Evolutionary conservation across 176 grass and related monocot species (phyloP).

Genomic region (Themeda triandra): DNA sequence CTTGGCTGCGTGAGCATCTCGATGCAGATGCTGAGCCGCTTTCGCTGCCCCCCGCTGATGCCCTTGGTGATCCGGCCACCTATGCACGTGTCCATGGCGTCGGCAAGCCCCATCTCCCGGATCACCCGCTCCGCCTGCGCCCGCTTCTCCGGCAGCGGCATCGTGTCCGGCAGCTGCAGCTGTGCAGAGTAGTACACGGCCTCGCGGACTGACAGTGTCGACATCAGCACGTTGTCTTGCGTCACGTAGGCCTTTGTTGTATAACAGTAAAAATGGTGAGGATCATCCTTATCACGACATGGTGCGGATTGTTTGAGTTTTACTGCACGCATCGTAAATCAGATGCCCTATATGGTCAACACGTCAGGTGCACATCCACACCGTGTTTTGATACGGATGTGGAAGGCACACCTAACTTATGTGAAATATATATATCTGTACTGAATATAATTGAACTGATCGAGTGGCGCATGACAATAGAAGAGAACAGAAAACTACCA

Average conservation of each 20-base stretch:
- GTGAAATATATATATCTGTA: too few relatives aligned
- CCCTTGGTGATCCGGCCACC: slow-evolving; percentile 51
- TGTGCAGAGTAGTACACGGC: slow-evolving; percentile 58
- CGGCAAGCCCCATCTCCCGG: slow-evolving; percentile 55
- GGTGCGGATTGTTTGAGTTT: too few relatives aligned
- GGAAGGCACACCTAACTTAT: too few relatives aligned
- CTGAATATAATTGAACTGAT: too few relatives aligned
- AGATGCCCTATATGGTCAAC: too few relatives aligned
- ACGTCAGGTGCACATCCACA: too few relatives aligned
- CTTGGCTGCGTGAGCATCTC: slow-evolving; percentile 57
- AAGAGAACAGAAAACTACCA: too few relatives aligned
- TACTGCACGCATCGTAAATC: too few relatives aligned
- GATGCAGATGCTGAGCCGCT: slow-evolving; percentile 58
- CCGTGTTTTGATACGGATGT: too few relatives aligned
- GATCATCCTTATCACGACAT: too few relatives aligned
- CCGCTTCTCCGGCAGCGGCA: slow-evolving; percentile 37
- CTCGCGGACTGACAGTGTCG: slow-evolving; percentile 56
- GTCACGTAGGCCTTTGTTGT: slow-evolving; percentile 55
- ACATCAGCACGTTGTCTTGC: slow-evolving; percentile 71
- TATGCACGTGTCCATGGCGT: slow-evolving; percentile 54
- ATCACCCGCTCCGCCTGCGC: slow-evolving; percentile 42
- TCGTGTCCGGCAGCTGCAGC: slow-evolving; percentile 55
- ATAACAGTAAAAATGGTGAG: too few relatives aligned
- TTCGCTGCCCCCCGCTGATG: slow-evolving; percentile 56
- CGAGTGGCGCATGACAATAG: too few relatives aligned